Evolutionary conservation across 2,329 filamentous ascomycete species (phyloP).

Genomic region (Lachnellula willkommii): DNA sequence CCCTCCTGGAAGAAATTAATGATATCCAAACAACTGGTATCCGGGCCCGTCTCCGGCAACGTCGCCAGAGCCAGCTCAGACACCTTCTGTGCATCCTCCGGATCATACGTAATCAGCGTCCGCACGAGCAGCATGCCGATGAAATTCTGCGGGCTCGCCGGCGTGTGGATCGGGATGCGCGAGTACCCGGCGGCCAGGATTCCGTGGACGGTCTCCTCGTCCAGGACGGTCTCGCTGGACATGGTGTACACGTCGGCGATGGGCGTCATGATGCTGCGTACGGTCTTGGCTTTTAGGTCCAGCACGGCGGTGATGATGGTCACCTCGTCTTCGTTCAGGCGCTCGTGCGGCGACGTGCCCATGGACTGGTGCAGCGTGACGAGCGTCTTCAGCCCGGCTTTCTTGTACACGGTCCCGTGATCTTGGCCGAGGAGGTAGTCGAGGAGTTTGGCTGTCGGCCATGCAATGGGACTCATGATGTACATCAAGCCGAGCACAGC

Average conservation of each 20-base stretch:
- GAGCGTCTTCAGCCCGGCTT: constrained; percentile 88
- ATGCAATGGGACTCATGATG: constrained; percentile 77
- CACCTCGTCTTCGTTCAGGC: constrained; percentile 90
- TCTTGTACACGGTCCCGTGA: constrained; percentile 93
- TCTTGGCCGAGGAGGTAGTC: constrained; percentile 88
- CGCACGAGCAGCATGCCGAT: constrained; percentile 95
- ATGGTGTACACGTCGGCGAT: constrained; percentile 93
- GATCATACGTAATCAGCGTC: constrained; percentile 94
- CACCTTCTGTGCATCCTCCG: constrained; percentile 78
- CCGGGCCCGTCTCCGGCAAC: constrained; percentile 81
- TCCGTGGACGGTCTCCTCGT: constrained; percentile 85
- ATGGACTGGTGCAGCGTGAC: constrained; percentile 67
- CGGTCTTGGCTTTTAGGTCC: constrained; percentile 87
- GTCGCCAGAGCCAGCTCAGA: constrained; percentile 85
- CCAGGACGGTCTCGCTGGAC: constrained; percentile 80
- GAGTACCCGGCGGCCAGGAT: constrained; percentile 91
- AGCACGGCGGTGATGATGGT: constrained; percentile 94
- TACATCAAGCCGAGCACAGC: constrained; percentile 86
- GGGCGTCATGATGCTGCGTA: constrained; percentile 92
- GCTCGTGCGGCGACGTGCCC: constrained; percentile 45
- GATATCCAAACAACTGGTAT: constrained; percentile 92
- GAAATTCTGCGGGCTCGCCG: constrained; percentile 75
- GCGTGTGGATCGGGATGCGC: constrained; percentile 82
- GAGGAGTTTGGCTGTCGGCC: constrained; percentile 88
- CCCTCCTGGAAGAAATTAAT: constrained; percentile 99